Evolutionary conservation across 208 protist genomes (phyloP), one percentile per base, ranked within the genome.

Genomic region (Trypanosoma caninum): DNA sequence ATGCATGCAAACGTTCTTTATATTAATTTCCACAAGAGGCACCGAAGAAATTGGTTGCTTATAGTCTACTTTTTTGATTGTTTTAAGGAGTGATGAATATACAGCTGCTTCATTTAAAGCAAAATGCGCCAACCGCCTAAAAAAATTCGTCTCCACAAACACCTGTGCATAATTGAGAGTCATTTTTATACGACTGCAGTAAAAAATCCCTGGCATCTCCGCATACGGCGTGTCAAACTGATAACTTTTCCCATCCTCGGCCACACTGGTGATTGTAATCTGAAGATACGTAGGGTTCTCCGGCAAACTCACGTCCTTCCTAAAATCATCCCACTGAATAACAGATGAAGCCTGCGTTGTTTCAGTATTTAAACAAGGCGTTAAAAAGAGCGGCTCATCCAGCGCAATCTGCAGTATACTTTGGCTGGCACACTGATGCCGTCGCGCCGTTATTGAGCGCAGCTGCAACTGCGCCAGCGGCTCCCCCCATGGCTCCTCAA

Each of bases 401-500:
- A 61, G 3, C 13, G 22, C 7, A 8, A 69, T 22, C 16, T 55
- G 44, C 40, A 50, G 3, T 30, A n/a, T 62, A 11, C 34, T 42
- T 11, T 56, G 25, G 0, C 34, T 22, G 47, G 20, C 16, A 22
- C 11, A 31, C 13, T 59, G 37, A 14, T 50, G 46, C 13, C 35
- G 18, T 10, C 27, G 33, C 25, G 22, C 20, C 0, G 20, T 27
- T 18, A 72, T 18, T 14, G 47, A 50, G n/a, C 11, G 23, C 10
- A 59, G 9, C 16, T 47, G 53, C 6, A 72, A 28, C 8, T 40
- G 11, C 10, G 57, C 66, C 5, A 72, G 23, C 11, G 45, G 50
- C n/a, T 72, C 66, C 27, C 53, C 66, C 54, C 66, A 72, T 14
- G 66, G 46, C 28, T 65, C 57, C 54, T 60, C 57, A 22, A 72